Percentiles rank a stretch among this genome's conserved stretches.
phyloP scores from a whole-genome alignment of 768 basidiomycete genomes.

The Cystofilobasidium bisporidii region DNA sequence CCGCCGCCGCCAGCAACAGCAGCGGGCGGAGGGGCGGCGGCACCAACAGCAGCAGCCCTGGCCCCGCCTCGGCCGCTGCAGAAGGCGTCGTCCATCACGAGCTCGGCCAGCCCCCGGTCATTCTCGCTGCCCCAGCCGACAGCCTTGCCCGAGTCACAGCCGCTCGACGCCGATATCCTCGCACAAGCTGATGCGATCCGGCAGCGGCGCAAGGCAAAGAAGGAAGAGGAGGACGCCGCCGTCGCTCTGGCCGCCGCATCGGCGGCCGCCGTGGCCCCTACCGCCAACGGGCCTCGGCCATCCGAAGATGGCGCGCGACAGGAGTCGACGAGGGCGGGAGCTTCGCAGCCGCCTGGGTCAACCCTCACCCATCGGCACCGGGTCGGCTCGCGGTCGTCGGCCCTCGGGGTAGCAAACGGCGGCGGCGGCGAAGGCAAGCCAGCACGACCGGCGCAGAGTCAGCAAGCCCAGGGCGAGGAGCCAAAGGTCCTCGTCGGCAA shows the following conservation, averaged over 20 bases:
- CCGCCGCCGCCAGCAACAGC: no score
- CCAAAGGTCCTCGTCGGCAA: slow-evolving; percentile 73
- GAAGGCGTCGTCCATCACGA: background rate
- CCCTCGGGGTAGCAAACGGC: no score
- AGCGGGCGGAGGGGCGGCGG: no score
- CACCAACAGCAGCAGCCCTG: background rate
- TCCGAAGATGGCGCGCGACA: background rate
- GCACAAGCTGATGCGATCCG: no score
- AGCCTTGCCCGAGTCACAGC: background rate
- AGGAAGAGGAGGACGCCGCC: background rate
- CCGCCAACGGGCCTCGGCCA: background rate
- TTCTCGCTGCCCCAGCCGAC: background rate
- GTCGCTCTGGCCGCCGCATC: no score
- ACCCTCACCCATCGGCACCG: background rate
- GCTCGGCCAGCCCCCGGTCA: background rate
- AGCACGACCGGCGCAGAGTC: no score
- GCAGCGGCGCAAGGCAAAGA: background rate
- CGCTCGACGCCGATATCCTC: background rate
- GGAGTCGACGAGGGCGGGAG: no score
- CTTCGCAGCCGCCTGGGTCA: no score
- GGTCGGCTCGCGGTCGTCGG: background rate
- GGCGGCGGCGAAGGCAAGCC: background rate
- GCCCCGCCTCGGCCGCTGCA: background rate
- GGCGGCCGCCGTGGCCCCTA: no score
- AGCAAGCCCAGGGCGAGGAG: slow-evolving; percentile 39